phyloP scores from a whole-genome alignment of 2,329 filamentous ascomycete species.

The Talaromyces amestolkiae region DNA sequence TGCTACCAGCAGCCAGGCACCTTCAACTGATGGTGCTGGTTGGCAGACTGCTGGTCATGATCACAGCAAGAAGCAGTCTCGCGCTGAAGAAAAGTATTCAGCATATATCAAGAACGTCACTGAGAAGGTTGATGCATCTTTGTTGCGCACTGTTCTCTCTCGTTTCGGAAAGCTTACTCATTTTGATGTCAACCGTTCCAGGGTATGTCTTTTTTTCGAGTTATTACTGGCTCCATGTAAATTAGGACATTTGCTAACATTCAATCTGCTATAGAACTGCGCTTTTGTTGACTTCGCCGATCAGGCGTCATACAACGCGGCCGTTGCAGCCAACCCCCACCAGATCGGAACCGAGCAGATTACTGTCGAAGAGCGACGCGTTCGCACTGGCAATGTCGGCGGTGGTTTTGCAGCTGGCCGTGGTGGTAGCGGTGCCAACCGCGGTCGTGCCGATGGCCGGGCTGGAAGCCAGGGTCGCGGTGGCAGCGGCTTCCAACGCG shows the following conservation, averaged over 20 bases:
- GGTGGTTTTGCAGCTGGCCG: conserved; percentile 61
- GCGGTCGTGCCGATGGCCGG: conserved; percentile 53
- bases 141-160: conserved; percentile 68
- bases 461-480: conserved; percentile 62
- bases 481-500: conserved; percentile 63
- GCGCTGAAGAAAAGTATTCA: conserved; percentile 69
- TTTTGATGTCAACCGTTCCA: conserved; percentile 64
- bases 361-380: conserved; percentile 82
- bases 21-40: conserved; percentile 62
- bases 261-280: conserved; percentile 66
- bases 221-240: background rate
- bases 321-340: conserved; percentile 80
- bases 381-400: conserved; percentile 68
- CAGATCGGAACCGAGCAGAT: conserved; percentile 78
- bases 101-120: conserved; percentile 96
- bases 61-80: conserved; percentile 80
- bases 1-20: conserved; percentile 73
- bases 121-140: conserved; percentile 75
- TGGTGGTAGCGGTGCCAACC: conserved; percentile 58
- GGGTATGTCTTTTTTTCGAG: conserved; percentile 59
- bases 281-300: conserved; percentile 94
- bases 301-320: conserved; percentile 75
- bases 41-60: conserved; percentile 83
- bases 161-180: conserved; percentile 65
- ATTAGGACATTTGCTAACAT: background rate